phyloP scores from a whole-genome alignment of 2,329 filamentous ascomycete species.

The Fusarium robinianum region DNA sequence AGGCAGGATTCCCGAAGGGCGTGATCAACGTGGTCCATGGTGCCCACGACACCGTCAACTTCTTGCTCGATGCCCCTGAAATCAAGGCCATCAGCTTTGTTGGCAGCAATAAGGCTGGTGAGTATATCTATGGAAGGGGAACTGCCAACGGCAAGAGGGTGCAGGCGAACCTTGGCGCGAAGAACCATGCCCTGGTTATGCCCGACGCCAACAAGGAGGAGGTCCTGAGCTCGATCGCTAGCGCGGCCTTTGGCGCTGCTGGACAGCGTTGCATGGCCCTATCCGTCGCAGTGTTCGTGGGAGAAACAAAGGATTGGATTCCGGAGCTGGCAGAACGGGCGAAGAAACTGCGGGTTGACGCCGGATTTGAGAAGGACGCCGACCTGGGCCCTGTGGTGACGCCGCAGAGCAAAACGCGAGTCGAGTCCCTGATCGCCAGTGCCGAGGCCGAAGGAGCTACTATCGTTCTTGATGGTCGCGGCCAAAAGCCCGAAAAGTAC shows the following conservation, averaged over 20 bases:
- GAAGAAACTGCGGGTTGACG: constrained; percentile 70
- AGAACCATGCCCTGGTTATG: constrained; percentile 80
- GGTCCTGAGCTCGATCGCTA: constrained; percentile 75
- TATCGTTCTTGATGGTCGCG: constrained; percentile 76
- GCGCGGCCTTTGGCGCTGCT: constrained; percentile 80
- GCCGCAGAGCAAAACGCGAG: constrained; percentile 72
- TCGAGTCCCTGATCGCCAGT: constrained; percentile 71
- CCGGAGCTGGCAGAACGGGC: constrained; percentile 73
- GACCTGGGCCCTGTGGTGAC: constrained; percentile 79
- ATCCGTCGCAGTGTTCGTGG: constrained; percentile 74
- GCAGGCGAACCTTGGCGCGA: constrained; percentile 80
- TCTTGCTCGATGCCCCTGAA: constrained; percentile 75
- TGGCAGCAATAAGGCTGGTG: constrained; percentile 78
- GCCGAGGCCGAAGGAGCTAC: constrained; percentile 77
- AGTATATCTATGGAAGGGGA: constrained; percentile 75
- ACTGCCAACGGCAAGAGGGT: constrained; percentile 81
- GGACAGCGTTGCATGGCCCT: constrained; percentile 83
- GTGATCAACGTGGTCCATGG: constrained; percentile 80
- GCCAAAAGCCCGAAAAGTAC: constrained; percentile 69
- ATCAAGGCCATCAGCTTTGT: constrained; percentile 84
- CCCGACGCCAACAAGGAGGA: constrained; percentile 84
- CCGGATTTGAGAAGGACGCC: constrained; percentile 74
- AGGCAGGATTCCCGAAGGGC: constrained; percentile 76
- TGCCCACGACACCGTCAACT: constrained; percentile 74
- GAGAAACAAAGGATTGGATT: constrained; percentile 76